Evolutionary conservation across 768 basidiomycete genomes (phyloP).

Genomic region (Chalciporus sphaerocephalus): DNA sequence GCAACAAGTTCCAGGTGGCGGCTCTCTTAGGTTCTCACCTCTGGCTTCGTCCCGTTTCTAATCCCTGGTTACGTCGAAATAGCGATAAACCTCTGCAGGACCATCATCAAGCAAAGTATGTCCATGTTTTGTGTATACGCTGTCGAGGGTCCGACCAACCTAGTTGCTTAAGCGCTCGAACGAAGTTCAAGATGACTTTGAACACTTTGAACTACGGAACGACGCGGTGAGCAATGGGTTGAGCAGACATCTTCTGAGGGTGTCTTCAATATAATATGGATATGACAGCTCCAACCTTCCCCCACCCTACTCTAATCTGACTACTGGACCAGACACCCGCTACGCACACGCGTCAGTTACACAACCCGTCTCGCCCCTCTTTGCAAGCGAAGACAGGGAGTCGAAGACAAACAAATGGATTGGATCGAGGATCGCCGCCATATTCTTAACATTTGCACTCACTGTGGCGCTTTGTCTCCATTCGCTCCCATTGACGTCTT

Average conservation of each 20-base stretch:
- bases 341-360: too few species aligned
- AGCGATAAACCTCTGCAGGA: background rate
- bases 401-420: background rate
- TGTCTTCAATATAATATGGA: background rate
- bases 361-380: too few species aligned
- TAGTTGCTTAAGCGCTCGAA: background rate
- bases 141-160: background rate
- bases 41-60: too few species aligned
- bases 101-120: background rate
- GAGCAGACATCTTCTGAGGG: background rate
- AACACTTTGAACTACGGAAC: background rate
- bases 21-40: too few species aligned
- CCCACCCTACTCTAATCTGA: background rate
- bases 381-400: background rate
- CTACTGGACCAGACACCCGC: too few species aligned
- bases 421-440: background rate
- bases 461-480: slow-evolving; percentile 1
- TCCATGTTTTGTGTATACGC: too few species aligned
- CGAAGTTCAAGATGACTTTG: background rate
- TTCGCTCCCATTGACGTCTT: slow-evolving; percentile 13
- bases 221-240: background rate
- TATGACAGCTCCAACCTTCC: background rate
- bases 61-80: too few species aligned
- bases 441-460: slow-evolving; percentile 1
- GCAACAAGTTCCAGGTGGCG: too few species aligned